phyloP scores from a whole-genome alignment of 78 protist genomes.

The Reticulomyxa filosa region DNA sequence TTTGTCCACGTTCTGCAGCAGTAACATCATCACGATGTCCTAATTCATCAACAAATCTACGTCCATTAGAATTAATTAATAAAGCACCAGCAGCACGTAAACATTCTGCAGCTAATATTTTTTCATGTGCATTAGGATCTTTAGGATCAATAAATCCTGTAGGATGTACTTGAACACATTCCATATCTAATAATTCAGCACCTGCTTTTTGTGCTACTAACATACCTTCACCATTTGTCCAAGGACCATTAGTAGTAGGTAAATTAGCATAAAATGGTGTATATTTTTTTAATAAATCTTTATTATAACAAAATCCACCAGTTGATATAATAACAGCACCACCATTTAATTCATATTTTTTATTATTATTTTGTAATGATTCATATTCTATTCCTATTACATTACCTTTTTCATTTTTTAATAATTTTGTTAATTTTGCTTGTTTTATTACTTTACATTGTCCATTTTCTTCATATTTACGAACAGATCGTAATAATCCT shows the following conservation, averaged over 20 bases:
- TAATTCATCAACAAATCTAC: constrained; percentile 48
- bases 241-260: constrained; percentile 60
- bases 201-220: constrained; percentile 24
- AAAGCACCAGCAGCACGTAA: constrained; percentile 62
- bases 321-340: no score
- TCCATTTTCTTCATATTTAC: no score
- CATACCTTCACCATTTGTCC: constrained; percentile 42
- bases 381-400: no score
- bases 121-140: constrained; percentile 22
- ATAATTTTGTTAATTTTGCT: no score
- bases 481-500: no score
- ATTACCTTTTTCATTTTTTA: no score
- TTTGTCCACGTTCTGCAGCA: no score
- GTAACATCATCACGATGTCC: constrained; percentile 39
- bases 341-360: no score
- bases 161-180: constrained; percentile 54
- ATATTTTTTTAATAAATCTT: constrained; percentile 13
- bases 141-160: constrained; percentile 49
- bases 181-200: constrained; percentile 27
- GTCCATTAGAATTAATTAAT: constrained; percentile 13
- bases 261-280: constrained; percentile 21
- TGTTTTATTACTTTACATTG: no score
- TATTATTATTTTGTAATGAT: no score
- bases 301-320: no score
- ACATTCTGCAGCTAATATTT: constrained; percentile 52